Evolutionary conservation across 345 rosid genomes (phyloP).

Genomic region (Heritiera littoralis): DNA sequence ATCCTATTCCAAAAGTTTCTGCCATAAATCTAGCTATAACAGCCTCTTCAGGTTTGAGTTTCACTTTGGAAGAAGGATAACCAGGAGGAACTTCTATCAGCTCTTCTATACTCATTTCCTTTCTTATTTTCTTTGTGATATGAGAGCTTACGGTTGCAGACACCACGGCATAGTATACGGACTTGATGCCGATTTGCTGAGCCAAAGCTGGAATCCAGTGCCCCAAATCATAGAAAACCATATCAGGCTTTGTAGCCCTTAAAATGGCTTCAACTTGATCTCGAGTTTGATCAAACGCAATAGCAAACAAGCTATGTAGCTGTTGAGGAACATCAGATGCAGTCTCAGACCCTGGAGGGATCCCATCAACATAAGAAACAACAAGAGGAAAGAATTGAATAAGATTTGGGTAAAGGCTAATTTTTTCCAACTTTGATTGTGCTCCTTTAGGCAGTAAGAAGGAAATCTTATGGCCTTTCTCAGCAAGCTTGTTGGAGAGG

Average conservation of each 20-base stretch:
- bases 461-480: conserved; percentile 48
- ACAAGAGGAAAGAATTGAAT: conserved; percentile 39
- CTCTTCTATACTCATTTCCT: conserved; percentile 1
- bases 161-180: conserved; percentile 15
- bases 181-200: conserved; percentile 1
- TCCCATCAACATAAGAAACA: conserved; percentile 45
- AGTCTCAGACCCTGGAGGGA: conserved; percentile 37
- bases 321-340: conserved; percentile 29
- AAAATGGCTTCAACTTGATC: conserved; percentile 32
- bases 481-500: conserved; percentile 57
- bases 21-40: neutral
- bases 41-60: conserved; percentile 22
- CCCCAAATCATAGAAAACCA: conserved; percentile 34
- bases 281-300: conserved; percentile 15
- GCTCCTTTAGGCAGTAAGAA: conserved; percentile 54
- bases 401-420: conserved; percentile 41
- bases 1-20: neutral
- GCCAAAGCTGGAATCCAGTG: conserved; percentile 34
- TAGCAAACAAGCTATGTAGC: neutral
- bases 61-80: conserved; percentile 31
- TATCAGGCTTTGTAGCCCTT: conserved; percentile 25
- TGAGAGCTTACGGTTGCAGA: neutral
- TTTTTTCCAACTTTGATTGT: conserved; percentile 32
- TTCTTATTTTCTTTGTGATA: neutral
- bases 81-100: conserved; percentile 28